Conservation (phyloP, 345 rosid genomes). For the Populus alba region DNA sequence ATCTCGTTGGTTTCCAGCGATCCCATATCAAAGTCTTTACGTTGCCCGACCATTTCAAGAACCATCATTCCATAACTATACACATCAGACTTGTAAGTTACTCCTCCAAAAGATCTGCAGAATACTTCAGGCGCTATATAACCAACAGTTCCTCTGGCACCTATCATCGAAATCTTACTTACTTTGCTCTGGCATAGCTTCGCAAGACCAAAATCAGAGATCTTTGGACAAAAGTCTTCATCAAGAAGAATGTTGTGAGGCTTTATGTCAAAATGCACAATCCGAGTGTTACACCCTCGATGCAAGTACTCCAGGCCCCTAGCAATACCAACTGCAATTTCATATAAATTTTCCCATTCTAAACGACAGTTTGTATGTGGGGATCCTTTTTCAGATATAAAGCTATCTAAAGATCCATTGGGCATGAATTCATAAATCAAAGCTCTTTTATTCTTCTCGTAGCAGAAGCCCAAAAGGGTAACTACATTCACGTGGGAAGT, state of each 20-base stretch:
- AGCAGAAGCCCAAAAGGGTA: constrained; percentile 41
- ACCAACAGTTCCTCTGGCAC: not conserved
- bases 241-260: not conserved
- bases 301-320: constrained; percentile 15
- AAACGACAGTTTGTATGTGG: not conserved
- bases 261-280: constrained; percentile 13
- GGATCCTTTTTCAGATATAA: not conserved
- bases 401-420: constrained; percentile 33
- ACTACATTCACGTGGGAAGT: constrained; percentile 36
- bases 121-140: constrained; percentile 6
- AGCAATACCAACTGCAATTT: constrained; percentile 16
- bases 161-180: not conserved
- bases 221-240: constrained; percentile 1
- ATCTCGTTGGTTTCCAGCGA: not conserved
- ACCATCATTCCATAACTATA: constrained; percentile 38
- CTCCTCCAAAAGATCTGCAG: constrained; percentile 13
- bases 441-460: constrained; percentile 21
- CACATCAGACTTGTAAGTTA: constrained; percentile 22
- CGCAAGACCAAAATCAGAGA: constrained; percentile 11
- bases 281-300: constrained; percentile 2
- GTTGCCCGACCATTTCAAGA: constrained; percentile 23
- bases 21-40: too few relatives aligned
- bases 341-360: constrained; percentile 15
- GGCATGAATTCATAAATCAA: constrained; percentile 34
- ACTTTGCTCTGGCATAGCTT: constrained; percentile 8